Base-by-base conservation (phyloP, 164 flowering plant genomes). In the Nelumbo lutea region DNA sequence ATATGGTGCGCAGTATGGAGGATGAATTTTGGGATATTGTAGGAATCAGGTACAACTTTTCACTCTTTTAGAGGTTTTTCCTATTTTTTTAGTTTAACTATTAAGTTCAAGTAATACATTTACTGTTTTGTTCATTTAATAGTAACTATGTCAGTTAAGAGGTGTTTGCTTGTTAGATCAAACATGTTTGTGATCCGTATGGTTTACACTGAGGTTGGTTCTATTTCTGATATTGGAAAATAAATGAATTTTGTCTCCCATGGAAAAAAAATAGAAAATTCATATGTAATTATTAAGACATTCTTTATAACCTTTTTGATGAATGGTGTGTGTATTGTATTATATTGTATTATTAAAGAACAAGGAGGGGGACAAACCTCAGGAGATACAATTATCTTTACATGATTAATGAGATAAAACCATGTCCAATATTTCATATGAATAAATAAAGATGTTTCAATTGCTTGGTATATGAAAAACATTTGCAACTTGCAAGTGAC, bases 1-100 rank as follows among this genome's bases (percentile, higher is more conserved):
- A 93, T 73, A 90, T 93, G 96, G 83, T 88, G 59, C 87, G 97
- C 60, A 88, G 95, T 83, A 86, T 93, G 98, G 96, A 93, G 70
- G 98, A 93, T 62, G 98, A 93, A 73, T 93, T 93, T 68, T 88
- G 92, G 5, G 89, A 88, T 65, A 90, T 90, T 70, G 90, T 89
- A 69, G 97, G 98, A 62, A 88, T 93, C 67, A 91, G 96, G 98
- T 91, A 80, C 11, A 46, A 42, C 42, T 45, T 45, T 65, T 46
- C 47, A 11, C 62, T 15, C 68, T 61, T 14, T 15, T 64, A 42
- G 52, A 41, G 10, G 61, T 8, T 52, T 41, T 14, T n/a, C 43
- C 44, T 52, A n/a, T 62, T 50, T 10, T 51, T 13, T 69, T n/a
- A 13, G 10, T 52, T 38, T 9, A 59, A 68, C 14, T 42, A 8